These are phyloP conservation scores for Dendrocalamus sinicus DNA, from an alignment of 176 grass and related monocot genomes.

Conservation along the genomic window DNA sequence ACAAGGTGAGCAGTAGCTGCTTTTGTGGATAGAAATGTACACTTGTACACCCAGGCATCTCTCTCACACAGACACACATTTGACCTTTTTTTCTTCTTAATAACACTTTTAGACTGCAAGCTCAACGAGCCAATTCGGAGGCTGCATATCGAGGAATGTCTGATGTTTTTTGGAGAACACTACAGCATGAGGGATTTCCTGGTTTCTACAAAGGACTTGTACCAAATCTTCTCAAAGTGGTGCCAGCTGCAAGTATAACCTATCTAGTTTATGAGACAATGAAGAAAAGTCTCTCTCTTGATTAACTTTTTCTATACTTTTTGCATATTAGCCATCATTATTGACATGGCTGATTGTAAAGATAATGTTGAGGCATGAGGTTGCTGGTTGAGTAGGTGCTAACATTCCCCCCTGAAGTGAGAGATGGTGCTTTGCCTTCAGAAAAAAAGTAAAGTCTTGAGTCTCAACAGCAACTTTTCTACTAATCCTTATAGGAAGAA, in stretches of 20 bases:
- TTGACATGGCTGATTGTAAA: conserved; percentile 52
- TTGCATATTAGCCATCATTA: conserved; percentile 29
- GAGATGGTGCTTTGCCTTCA: conserved; percentile 50
- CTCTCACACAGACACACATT: not conserved
- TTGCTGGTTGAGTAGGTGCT: conserved; percentile 50
- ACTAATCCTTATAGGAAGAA: conserved; percentile 37
- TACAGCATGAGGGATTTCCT: conserved; percentile 58
- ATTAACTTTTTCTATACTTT: conserved; percentile 48
- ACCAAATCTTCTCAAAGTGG: conserved; percentile 89
- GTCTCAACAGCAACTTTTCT: conserved; percentile 8
- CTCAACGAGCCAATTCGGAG: conserved; percentile 53
- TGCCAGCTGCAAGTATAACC: conserved; percentile 88
- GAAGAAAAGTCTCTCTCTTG: conserved; percentile 83
- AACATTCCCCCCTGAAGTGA: conserved; percentile 29
- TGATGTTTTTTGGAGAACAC: conserved; percentile 73
- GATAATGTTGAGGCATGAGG: conserved; percentile 43
- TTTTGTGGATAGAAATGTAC: conserved; percentile 30
- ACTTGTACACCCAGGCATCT: not conserved
- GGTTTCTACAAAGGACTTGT: conserved; percentile 88
- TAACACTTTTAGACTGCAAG: conserved; percentile 71
- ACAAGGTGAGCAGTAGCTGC: conserved; percentile 58
- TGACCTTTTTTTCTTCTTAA: conserved; percentile 9
- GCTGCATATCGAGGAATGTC: conserved; percentile 74
- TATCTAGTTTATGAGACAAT: conserved; percentile 90
- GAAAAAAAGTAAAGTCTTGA: conserved; percentile 31